Conservation (phyloP, 169 alveolate genomes). For the Plasmodium ovale region DNA sequence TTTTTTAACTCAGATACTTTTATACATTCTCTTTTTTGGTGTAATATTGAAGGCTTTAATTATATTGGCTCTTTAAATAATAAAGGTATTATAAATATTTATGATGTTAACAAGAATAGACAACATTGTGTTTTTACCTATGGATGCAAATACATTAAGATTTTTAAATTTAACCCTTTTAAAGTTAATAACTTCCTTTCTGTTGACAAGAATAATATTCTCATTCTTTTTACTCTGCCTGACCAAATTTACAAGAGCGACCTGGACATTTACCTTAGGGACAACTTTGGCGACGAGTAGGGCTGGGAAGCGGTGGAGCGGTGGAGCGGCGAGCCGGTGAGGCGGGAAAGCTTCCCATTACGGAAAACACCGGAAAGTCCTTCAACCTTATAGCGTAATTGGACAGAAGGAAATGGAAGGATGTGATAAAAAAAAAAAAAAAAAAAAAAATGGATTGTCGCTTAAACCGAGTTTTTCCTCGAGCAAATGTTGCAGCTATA, state of each 20-base stretch:
- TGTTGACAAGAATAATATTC: conserved; percentile 45
- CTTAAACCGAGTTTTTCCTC: not conserved
- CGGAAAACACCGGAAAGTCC: too few relatives aligned
- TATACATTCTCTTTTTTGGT: conserved; percentile 63
- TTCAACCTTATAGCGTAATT: too few relatives aligned
- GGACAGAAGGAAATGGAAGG: too few relatives aligned
- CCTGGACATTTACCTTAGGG: conserved; percentile 46
- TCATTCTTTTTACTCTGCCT: conserved; percentile 47
- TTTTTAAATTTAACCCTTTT: conserved; percentile 40
- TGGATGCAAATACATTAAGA: conserved; percentile 46
- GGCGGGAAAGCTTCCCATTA: not conserved
- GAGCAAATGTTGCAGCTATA: too few relatives aligned
- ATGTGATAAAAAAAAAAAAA: too few relatives aligned
- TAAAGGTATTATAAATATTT: conserved; percentile 51
- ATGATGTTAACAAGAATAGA: conserved; percentile 47
- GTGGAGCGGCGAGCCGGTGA: too few relatives aligned
- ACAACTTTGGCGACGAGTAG: conserved; percentile 21
- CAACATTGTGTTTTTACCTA: conserved; percentile 61
- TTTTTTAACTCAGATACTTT: conserved; percentile 45
- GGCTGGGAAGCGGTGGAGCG: too few relatives aligned
- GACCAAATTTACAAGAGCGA: conserved; percentile 62
- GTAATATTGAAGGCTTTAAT: conserved; percentile 63
- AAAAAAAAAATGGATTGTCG: not conserved
- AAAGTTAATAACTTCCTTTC: conserved; percentile 50
- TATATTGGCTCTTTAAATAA: conserved; percentile 60